These are phyloP conservation scores for Xylaria hypoxylon DNA, from an alignment of 2,329 filamentous ascomycete species.

Conservation along the genomic window DNA sequence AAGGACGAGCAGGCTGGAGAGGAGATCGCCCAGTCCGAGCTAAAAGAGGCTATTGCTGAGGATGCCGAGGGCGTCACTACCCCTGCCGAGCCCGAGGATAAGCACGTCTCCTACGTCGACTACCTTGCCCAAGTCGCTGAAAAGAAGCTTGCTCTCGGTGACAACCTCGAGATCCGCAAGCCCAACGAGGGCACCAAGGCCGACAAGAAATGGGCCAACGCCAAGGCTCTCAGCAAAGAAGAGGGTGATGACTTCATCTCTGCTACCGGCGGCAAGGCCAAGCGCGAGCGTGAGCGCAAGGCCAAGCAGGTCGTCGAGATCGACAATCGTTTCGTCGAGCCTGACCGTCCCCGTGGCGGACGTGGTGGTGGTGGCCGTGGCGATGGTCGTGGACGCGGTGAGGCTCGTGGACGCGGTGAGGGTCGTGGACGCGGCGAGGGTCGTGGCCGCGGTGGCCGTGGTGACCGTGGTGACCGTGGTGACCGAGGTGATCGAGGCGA, in stretches of 20 bases:
- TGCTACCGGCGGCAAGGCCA: constrained; percentile 78
- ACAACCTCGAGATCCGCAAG: constrained; percentile 78
- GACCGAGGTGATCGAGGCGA: constrained; percentile 62
- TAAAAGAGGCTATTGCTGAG: constrained; percentile 74
- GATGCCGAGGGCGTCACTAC: constrained; percentile 57
- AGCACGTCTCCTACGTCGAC: constrained; percentile 88
- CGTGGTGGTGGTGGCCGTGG: constrained; percentile 64
- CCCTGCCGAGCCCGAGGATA: constrained; percentile 78
- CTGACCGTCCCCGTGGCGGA: constrained; percentile 68
- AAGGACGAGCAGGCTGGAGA: constrained; percentile 93
- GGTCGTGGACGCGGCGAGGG: constrained; percentile 58
- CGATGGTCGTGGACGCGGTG: constrained; percentile 60
- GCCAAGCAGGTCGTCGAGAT: constrained; percentile 91
- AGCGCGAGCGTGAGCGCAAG: constrained; percentile 90
- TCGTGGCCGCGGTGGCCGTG: constrained; percentile 54
- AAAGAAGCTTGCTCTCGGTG: constrained; percentile 80
- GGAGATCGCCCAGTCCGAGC: constrained; percentile 85
- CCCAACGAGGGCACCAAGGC: constrained; percentile 90
- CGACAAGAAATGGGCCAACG: constrained; percentile 93
- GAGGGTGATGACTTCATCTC: constrained; percentile 82
- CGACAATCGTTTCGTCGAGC: constrained; percentile 84
- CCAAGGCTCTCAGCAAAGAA: constrained; percentile 76
- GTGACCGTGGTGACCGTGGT: constrained; percentile 63
- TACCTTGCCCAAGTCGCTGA: constrained; percentile 80
- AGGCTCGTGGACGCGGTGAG: constrained; percentile 57